Conservation (phyloP, 768 basidiomycete genomes). For the Suillus hirtellus region DNA sequence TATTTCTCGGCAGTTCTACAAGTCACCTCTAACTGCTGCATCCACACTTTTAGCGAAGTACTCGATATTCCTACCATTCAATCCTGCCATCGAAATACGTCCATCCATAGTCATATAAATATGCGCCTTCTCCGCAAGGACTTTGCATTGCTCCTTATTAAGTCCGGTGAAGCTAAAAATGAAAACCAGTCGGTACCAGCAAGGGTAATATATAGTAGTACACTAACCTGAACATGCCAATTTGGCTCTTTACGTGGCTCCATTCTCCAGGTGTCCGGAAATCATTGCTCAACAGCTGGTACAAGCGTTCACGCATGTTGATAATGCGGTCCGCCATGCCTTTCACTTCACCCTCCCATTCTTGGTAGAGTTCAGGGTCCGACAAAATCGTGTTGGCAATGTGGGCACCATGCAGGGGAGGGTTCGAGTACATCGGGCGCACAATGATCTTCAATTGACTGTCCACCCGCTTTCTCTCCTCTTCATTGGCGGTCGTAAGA, state of each 20-base stretch:
- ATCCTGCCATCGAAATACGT: conserved; percentile 91
- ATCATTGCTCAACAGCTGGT: conserved; percentile 71
- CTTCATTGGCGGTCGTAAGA: conserved; percentile 63
- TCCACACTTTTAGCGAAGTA: conserved; percentile 90
- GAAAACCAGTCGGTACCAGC: conserved; percentile 6
- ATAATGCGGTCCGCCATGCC: conserved; percentile 96
- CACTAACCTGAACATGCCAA: conserved; percentile 93
- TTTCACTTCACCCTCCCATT: conserved; percentile 93
- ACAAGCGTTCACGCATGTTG: conserved; percentile 85
- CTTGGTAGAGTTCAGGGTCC: conserved; percentile 67
- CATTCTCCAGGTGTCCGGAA: conserved; percentile 92
- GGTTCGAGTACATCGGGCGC: conserved; percentile 98
- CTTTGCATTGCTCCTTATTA: conserved; percentile 74
- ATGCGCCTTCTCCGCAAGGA: conserved; percentile 84
- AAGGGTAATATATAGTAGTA: conserved; percentile 1
- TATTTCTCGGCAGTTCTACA: conserved; percentile 45
- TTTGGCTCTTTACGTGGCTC: conserved; percentile 93
- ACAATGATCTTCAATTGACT: conserved; percentile 95
- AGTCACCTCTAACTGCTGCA: conserved; percentile 74
- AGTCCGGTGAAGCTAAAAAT: conserved; percentile 79
- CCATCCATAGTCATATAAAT: conserved; percentile 95
- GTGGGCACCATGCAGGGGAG: conserved; percentile 86
- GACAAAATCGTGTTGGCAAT: conserved; percentile 85
- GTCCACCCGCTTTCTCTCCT: conserved; percentile 84
- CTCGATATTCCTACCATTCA: conserved; percentile 81